Percentiles rank a stretch among this genome's conserved stretches.
phyloP scores from a whole-genome alignment of 148 eudicot genomes.

The Hydrangea macrophylla region DNA sequence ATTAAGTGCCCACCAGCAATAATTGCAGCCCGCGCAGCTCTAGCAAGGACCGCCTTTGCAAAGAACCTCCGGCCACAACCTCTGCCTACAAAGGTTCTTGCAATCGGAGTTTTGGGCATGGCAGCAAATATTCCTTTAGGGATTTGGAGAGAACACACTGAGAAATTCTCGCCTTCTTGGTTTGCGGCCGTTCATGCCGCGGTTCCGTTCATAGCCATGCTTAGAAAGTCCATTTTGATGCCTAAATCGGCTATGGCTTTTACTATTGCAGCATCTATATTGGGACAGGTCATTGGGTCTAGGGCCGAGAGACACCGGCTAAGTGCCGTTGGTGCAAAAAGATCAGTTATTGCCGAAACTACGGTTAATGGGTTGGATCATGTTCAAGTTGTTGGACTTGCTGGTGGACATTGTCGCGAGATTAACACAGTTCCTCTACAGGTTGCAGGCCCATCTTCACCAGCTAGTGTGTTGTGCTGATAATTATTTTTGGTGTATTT shows the following conservation, averaged over 20 bases:
- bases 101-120: constrained; percentile 83
- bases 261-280: constrained; percentile 83
- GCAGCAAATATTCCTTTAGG: constrained; percentile 90
- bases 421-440: constrained; percentile 34
- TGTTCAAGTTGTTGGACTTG: constrained; percentile 24
- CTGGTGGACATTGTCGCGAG: constrained; percentile 41
- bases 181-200: constrained; percentile 96
- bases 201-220: constrained; percentile 90
- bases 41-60: constrained; percentile 79
- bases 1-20: constrained; percentile 73
- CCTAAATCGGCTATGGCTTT: constrained; percentile 97
- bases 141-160: constrained; percentile 90
- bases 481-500: background rate
- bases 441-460: constrained; percentile 31
- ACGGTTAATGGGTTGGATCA: constrained; percentile 18
- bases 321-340: constrained; percentile 42
- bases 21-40: constrained; percentile 82
- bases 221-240: constrained; percentile 83
- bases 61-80: constrained; percentile 92
- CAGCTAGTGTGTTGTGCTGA: constrained; percentile 47
- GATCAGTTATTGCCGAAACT: constrained; percentile 23
- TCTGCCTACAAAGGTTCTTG: constrained; percentile 71
- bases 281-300: constrained; percentile 96
- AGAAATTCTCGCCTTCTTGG: constrained; percentile 95
- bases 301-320: constrained; percentile 86